Percentiles rank a stretch among this genome's conserved stretches.
Conservation (phyloP, 306 rosid species). For the Canavalia gladiata region DNA sequence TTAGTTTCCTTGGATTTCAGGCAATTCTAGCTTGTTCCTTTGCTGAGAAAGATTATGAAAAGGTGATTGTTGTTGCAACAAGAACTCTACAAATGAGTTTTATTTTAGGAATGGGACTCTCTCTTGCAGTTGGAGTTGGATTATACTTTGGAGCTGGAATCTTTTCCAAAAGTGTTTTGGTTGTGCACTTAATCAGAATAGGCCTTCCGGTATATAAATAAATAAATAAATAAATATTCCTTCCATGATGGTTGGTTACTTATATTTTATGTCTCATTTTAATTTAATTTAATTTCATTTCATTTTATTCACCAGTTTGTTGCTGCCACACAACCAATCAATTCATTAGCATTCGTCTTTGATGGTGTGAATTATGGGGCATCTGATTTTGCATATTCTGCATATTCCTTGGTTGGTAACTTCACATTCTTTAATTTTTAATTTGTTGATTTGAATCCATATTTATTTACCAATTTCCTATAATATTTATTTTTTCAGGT, state of each 20-base stretch:
- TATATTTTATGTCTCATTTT: not conserved
- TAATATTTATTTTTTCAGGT: slow-evolving; percentile 56
- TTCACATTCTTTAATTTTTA: slow-evolving; percentile 28
- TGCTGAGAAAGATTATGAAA: slow-evolving; percentile 79
- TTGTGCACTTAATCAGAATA: slow-evolving; percentile 75
- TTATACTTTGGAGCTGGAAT: slow-evolving; percentile 83
- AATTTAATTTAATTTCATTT: not conserved
- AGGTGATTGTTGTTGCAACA: slow-evolving; percentile 68
- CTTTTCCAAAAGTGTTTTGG: slow-evolving; percentile 70
- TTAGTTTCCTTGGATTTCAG: slow-evolving; percentile 47
- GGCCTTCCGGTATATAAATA: slow-evolving; percentile 74
- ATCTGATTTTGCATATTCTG: slow-evolving; percentile 93
- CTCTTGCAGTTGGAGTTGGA: slow-evolving; percentile 79
- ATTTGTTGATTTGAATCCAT: not conserved
- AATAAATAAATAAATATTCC: not conserved
- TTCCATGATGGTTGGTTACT: not conserved
- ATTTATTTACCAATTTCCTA: not conserved
- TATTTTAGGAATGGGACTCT: slow-evolving; percentile 79
- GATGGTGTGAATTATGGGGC: slow-evolving; percentile 98
- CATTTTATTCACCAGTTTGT: slow-evolving; percentile 69
- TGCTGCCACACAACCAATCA: slow-evolving; percentile 96
- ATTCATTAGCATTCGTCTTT: slow-evolving; percentile 87
- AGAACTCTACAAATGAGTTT: slow-evolving; percentile 84
- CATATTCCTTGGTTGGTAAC: slow-evolving; percentile 90
- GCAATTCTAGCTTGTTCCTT: slow-evolving; percentile 90